Conservation (phyloP, 129 eudicot species). For the Chrysanthemum makinoi region DNA sequence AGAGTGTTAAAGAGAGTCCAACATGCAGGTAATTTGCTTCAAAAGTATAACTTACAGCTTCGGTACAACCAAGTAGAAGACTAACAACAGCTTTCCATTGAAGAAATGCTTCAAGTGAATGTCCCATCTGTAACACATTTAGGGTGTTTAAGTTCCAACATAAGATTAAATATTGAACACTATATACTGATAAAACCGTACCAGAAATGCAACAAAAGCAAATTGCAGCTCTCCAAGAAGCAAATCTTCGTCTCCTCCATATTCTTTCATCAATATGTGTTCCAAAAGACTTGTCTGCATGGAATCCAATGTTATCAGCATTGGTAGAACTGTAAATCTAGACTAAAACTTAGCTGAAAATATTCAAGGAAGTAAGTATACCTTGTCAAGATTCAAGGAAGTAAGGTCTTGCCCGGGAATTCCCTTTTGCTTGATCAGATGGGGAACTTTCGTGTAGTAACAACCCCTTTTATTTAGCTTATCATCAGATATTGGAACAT, state of each 20-base stretch:
- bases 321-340: not conserved
- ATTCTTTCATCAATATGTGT: conserved; percentile 61
- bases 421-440: conserved; percentile 78
- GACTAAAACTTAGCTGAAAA: not conserved
- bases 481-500: conserved; percentile 36
- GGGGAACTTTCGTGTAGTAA: conserved; percentile 80
- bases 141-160: not conserved
- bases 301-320: conserved; percentile 11
- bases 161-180: not conserved
- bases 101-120: conserved; percentile 83
- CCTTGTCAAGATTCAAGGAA: conserved; percentile 92
- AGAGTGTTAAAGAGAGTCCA: conserved; percentile 6
- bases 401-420: conserved; percentile 64
- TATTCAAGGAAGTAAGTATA: conserved; percentile 18
- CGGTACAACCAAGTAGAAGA: conserved; percentile 77
- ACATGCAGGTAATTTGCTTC: not conserved
- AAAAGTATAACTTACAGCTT: conserved; percentile 63
- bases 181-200: conserved; percentile 21
- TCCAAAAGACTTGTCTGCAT: conserved; percentile 69
- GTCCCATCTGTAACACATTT: conserved; percentile 78
- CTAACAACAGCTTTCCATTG: conserved; percentile 84
- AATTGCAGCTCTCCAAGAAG: conserved; percentile 89
- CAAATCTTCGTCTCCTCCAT: conserved; percentile 73
- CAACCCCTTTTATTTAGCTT: conserved; percentile 52
- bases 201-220: conserved; percentile 91